A percentile compares a stretch with the other conserved stretches of the same genome.
These are phyloP conservation scores for Boletus sensibilis DNA, from an alignment of 768 basidiomycete genomes.

Conservation along the genomic window DNA sequence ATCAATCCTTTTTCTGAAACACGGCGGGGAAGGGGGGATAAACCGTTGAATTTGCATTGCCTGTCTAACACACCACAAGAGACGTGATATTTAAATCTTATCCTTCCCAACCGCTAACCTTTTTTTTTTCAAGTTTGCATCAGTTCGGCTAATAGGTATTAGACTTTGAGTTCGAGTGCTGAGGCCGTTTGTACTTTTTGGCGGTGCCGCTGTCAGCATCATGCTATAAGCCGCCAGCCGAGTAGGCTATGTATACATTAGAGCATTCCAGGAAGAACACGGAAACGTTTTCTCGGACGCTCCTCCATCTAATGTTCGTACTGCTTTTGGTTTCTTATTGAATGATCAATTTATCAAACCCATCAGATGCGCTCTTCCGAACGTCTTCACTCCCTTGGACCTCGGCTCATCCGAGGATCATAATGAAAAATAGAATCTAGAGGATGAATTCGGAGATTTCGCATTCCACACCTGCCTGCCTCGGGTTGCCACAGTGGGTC, in stretches of 20 bases:
- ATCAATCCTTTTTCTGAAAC: neutral
- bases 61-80: neutral
- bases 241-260: neutral
- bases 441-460: neutral
- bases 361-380: neutral
- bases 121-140: neutral
- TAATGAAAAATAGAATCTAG: neutral
- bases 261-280: neutral
- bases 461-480: neutral
- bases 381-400: neutral
- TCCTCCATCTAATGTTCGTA: neutral
- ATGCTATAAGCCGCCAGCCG: neutral
- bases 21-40: neutral
- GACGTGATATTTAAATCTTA: neutral
- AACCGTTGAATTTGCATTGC: neutral
- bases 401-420: constrained; percentile 4
- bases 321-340: neutral
- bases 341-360: neutral
- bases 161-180: neutral
- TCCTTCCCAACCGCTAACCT: neutral
- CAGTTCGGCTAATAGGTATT: neutral
- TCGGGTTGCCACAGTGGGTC: constrained; percentile 2
- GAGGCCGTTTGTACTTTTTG: neutral
- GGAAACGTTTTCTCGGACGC: neutral
- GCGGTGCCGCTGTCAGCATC: neutral